Conservation (phyloP, 257 asterid genomes). For the Solanum virginianum region DNA sequence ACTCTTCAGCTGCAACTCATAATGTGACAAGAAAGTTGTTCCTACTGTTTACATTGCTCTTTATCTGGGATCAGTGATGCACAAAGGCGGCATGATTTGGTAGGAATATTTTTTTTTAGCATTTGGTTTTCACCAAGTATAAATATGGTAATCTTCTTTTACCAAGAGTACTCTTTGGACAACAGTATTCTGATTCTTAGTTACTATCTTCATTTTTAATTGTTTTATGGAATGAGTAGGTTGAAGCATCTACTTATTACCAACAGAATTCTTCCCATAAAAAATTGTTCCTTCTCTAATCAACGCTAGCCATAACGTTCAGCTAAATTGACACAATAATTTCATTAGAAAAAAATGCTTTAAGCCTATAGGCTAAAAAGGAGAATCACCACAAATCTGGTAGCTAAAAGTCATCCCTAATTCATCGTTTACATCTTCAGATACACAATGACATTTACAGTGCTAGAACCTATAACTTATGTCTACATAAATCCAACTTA, state of each 20-base stretch:
- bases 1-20: conserved; percentile 4
- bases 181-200: background rate
- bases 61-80: background rate
- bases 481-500: background rate
- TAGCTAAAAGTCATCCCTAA: background rate
- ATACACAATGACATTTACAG: background rate
- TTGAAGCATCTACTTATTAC: background rate
- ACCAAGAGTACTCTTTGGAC: background rate
- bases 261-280: background rate
- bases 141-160: background rate
- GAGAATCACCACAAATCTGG: background rate
- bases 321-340: background rate
- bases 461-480: background rate
- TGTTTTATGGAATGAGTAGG: background rate
- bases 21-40: background rate
- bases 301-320: background rate
- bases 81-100: background rate
- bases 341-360: background rate
- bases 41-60: background rate
- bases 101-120: background rate
- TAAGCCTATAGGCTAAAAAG: background rate
- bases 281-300: background rate
- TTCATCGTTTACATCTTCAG: background rate
- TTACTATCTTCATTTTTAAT: background rate
- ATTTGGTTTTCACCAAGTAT: background rate